Base-by-base conservation (phyloP, 306 rosid genomes). In the Medicago lupulina region DNA sequence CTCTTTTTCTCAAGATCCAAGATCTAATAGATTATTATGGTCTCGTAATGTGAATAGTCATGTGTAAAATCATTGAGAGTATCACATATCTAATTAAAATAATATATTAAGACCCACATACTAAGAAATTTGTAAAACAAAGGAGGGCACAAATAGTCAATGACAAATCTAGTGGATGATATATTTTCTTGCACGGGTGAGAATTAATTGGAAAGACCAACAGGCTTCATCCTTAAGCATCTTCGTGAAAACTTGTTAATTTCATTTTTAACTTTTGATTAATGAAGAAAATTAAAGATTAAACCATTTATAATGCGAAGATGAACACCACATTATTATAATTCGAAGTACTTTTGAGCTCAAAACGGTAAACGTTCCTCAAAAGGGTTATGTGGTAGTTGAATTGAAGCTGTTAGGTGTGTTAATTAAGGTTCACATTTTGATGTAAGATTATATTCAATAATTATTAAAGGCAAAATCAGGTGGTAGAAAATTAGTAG, bases 11-110 rank as follows among this genome's bases (percentile, higher is more conserved):
- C 67, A 60, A 78, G 57, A 64, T 67, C 49, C 70, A 68, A 65
- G 49, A 57, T 55, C 67, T 61, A 21, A 38, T 44, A 77, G 39
- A 81, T 62, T 81, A 70, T 41, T 71, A 54, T 70, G 74, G 10
- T 71, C 38, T 84, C 19, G 50, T 65, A 73, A 77, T 84, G 85
- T 59, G 41, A 47, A 40, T 76, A 77, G 84, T 74, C 88, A 38
- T 57, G 75, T 81, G 53, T 61, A 58, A 63, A 84, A 82, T 84
- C 83, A 84, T 84, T 84, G 81, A 74, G 80, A 18, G 31, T 63
- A 62, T 71, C 58, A 41, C 18, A 61, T 10, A 77, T 72, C 61
- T 55, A 72, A 59, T 55, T 43, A 62, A 73, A 46, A 39, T 62
- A 8, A 71, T 57, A 71, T 57, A 63, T 39, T 64, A 39, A 67